phyloP scores from a whole-genome alignment of 805 yeast genomes.

The Saturnispora ahearnii region DNA sequence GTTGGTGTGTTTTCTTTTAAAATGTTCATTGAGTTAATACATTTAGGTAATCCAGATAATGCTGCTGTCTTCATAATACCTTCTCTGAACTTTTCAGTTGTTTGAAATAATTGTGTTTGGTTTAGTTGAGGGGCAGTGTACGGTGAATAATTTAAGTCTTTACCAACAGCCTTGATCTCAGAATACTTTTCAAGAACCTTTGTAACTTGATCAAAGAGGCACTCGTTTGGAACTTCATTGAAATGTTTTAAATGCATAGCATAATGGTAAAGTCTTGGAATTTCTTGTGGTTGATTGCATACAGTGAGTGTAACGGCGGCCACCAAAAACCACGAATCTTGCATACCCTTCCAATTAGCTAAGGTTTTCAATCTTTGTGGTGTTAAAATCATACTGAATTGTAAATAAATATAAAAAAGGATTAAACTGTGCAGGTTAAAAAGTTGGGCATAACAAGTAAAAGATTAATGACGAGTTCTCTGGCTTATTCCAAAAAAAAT shows the following conservation, averaged over 20 bases:
- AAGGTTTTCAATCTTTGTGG: slow-evolving; percentile 46
- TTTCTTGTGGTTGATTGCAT: slow-evolving; percentile 74
- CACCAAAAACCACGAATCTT: slow-evolving; percentile 60
- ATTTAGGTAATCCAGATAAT: slow-evolving; percentile 73
- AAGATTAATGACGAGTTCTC: not conserved
- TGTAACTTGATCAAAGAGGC: slow-evolving; percentile 13
- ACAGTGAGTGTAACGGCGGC: slow-evolving; percentile 78
- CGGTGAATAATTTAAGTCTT: slow-evolving; percentile 13
- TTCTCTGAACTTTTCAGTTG: slow-evolving; percentile 56
- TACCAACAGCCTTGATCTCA: slow-evolving; percentile 15
- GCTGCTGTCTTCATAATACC: slow-evolving; percentile 73
- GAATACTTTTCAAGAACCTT: slow-evolving; percentile 21
- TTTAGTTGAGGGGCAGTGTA: slow-evolving; percentile 6
- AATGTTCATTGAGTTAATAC: slow-evolving; percentile 67
- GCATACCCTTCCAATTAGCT: slow-evolving; percentile 46
- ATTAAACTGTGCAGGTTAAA: not conserved
- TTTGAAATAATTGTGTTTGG: not conserved
- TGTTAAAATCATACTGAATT: slow-evolving; percentile 31
- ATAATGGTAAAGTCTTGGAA: slow-evolving; percentile 65
- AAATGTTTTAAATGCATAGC: slow-evolving; percentile 34
- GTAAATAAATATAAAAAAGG: not conserved
- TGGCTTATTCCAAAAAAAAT: not conserved
- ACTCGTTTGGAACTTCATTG: slow-evolving; percentile 11
- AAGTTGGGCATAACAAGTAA: no score
- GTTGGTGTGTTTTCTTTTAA: slow-evolving; percentile 59